Base-by-base conservation (phyloP, 2,329 filamentous ascomycete species). In the Colletotrichum gloeosporioides region DNA sequence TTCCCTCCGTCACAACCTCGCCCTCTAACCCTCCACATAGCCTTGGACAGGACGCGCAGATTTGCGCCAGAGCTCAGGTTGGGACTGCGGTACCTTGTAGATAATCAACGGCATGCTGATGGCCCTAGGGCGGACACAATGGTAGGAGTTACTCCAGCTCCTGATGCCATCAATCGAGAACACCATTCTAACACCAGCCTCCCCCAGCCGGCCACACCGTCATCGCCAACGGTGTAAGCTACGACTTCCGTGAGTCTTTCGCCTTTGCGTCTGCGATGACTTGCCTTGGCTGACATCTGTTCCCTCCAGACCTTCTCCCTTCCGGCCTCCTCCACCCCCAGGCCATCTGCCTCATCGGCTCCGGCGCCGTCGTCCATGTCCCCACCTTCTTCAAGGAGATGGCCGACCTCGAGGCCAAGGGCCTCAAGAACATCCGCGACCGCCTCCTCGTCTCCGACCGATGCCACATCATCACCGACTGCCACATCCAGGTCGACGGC, bases 301-400 rank as follows among this genome's bases (percentile, higher is more conserved):
- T 86, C 89, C 89, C 84, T 5, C 4, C 57, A 76, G 74, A 93
- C 82, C 89, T 94, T 75, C 85, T 93, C 66, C 91, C 93, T 29
- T 94, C 92, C 72, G 95, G 95, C 76, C 89, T 96, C 77, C 88
- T 96, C 79, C 95, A 94, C 82, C 92, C 93, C 8, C 87, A 87
- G 59, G 94, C 91, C 83, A 89, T 92, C 80, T 96, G 96, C 86
- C 87, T 96, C 73, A 93, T 96, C 82, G 94, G 94, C 76, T 93
- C 92, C 65, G 93, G 89, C 63, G 89, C 91, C 55, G 91, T 95
- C 76, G 92, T 95, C 79, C 91, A 95, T 84, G 89, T 94, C 77
- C 83, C 83, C 9, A 83, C 79, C 55, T 88, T 88, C 78, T 87
- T 87, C 80, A 82, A 80, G 39, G 87, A 89, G 80, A 82, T 88